Evolutionary conservation across 257 asterid genomes (phyloP).

Genomic region (Anisodus acutangulus): DNA sequence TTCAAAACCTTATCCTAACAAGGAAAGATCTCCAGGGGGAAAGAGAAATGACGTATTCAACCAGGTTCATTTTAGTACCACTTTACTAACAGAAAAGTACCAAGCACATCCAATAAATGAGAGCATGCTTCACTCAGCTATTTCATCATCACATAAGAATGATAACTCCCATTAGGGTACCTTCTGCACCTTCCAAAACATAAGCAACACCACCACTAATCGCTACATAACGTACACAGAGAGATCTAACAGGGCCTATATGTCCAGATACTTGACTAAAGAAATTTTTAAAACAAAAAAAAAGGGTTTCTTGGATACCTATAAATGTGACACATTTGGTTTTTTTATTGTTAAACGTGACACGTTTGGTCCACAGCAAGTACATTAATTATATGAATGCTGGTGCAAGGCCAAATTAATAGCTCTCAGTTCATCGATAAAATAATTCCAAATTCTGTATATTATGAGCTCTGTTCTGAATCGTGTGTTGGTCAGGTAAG

Average conservation of each 20-base stretch:
- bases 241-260: not conserved
- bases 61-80: not conserved
- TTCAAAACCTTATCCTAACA: not conserved
- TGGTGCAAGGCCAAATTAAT: not conserved
- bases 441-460: not conserved
- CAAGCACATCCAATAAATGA: not conserved
- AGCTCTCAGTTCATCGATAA: not conserved
- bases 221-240: not conserved
- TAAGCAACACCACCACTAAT: not conserved
- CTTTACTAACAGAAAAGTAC: constrained; percentile 11
- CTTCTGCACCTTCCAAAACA: not conserved
- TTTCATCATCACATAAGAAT: constrained; percentile 8
- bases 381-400: not conserved
- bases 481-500: not conserved
- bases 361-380: not conserved
- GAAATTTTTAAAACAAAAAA: too few relatives aligned
- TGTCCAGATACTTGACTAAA: not conserved
- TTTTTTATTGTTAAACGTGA: not conserved
- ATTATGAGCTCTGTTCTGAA: not conserved
- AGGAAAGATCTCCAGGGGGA: not conserved
- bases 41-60: constrained; percentile 16
- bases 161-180: constrained; percentile 21
- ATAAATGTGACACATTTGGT: not conserved
- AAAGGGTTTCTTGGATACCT: not conserved
- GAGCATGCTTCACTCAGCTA: constrained; percentile 8